These are phyloP conservation scores for Fraxinus paxiana DNA, from an alignment of 305 asterid species.

Conservation along the genomic window DNA sequence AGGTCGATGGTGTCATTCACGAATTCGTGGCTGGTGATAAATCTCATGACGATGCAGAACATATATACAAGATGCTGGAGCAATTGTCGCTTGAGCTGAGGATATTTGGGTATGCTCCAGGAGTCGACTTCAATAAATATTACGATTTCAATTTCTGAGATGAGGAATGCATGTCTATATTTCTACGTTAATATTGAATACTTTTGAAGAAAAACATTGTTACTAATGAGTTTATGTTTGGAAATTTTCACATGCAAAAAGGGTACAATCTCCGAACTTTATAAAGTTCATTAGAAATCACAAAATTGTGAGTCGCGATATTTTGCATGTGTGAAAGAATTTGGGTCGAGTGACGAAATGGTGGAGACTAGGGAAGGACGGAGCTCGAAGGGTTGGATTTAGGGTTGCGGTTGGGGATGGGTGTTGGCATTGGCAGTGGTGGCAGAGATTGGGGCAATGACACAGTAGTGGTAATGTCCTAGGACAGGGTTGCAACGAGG, in stretches of 20 bases:
- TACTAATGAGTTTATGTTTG: neutral
- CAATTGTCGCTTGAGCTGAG: slow-evolving; percentile 41
- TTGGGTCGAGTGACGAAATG: neutral
- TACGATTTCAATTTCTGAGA: slow-evolving; percentile 14
- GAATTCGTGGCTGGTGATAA: slow-evolving; percentile 63
- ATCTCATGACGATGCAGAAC: slow-evolving; percentile 42
- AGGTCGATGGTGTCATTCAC: slow-evolving; percentile 42
- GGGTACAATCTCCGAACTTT: neutral
- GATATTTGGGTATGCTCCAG: slow-evolving; percentile 23
- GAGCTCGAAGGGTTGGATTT: neutral
- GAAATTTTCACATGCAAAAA: neutral
- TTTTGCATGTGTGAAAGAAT: neutral
- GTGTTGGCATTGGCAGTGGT: neutral
- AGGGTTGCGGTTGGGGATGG: neutral
- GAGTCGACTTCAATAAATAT: slow-evolving; percentile 23
- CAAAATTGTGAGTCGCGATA: neutral
- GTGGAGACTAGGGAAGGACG: neutral
- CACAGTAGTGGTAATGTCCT: neutral
- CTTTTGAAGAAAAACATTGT: neutral
- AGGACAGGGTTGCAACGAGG: neutral
- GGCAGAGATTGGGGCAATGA: neutral
- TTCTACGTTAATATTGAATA: neutral
- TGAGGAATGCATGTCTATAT: neutral
- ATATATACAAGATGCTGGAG: slow-evolving; percentile 40
- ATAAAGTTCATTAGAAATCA: neutral